Conservation (phyloP, 176 grass and related monocot species). For the Oryza rufipogon region DNA sequence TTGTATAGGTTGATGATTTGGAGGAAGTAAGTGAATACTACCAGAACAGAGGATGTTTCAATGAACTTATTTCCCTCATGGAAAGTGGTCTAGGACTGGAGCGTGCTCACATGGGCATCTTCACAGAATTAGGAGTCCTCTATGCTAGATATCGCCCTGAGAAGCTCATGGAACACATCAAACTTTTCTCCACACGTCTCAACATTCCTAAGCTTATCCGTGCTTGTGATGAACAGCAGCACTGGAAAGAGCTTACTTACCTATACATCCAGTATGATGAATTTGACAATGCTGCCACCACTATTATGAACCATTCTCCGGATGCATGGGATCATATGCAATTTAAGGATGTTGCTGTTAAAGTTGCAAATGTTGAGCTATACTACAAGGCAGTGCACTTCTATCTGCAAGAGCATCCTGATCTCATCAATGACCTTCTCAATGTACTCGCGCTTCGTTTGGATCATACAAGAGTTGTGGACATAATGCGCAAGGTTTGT, state of each 20-base stretch:
- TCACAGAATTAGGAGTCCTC: slow-evolving; percentile 89
- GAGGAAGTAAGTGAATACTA: slow-evolving; percentile 97
- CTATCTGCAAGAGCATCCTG: slow-evolving; percentile 96
- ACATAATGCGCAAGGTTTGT: slow-evolving; percentile 94
- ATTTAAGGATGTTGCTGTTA: slow-evolving; percentile 91
- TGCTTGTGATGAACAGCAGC: slow-evolving; percentile 95
- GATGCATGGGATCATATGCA: slow-evolving; percentile 99
- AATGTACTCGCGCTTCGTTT: slow-evolving; percentile 91
- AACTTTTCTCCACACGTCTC: slow-evolving; percentile 91
- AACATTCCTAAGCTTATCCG: slow-evolving; percentile 95
- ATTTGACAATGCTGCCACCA: slow-evolving; percentile 97
- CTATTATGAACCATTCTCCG: slow-evolving; percentile 99
- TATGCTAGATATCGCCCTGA: slow-evolving; percentile 94
- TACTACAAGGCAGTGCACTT: slow-evolving; percentile 99
- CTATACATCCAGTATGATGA: slow-evolving; percentile 95
- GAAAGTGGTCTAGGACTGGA: slow-evolving; percentile 92
- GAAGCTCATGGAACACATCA: slow-evolving; percentile 99
- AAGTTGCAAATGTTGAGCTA: slow-evolving; percentile 95
- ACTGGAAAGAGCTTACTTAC: slow-evolving; percentile 97
- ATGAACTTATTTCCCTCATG: slow-evolving; percentile 96
- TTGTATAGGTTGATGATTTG: slow-evolving; percentile 87
- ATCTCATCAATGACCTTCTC: slow-evolving; percentile 96
- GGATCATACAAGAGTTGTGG: slow-evolving; percentile 91
- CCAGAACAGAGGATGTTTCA: slow-evolving; percentile 97
- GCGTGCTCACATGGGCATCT: slow-evolving; percentile 97